Base-by-base conservation (phyloP, 768 basidiomycete species). In the Xanthoconium stramineum region DNA sequence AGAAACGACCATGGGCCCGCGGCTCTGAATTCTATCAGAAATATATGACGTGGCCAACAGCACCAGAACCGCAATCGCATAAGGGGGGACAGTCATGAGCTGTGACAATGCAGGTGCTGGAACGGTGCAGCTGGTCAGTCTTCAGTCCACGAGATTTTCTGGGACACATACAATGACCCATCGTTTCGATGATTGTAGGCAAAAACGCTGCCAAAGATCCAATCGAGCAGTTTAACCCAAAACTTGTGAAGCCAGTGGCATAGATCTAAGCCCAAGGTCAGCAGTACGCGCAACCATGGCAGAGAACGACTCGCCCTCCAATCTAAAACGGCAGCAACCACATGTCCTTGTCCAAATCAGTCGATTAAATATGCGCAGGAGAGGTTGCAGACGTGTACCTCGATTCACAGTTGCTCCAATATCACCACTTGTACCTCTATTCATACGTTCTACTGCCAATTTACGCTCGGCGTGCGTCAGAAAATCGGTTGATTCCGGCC, bases 41-140 rank as follows among this genome's bases (percentile, higher is more conserved):
- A 56, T 57, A 56, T 75, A 81, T 1, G 74, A 76, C 11, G 68
- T 52, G 12, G 62, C 33, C 50, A 75, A 57, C 12, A 80, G 60
- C 36, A 79, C 65, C 11, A 73, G 52, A 7, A 76, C 67, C 1
- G 75, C 75, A 5, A 75, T 72, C 8, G 79, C 78, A 59, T 83
- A 83, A 9, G 82, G 82, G 7, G 82, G 80, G 11, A 83, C 81
- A 8, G 80, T 80, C 61, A 81, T 73, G 3, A 83, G 66, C 59
- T 83, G 80, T 0, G 77, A 75, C 42, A 78, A 55, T 5, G 78
- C 80, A 52, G 73, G 63, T 15, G 75, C 79, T 80, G 50, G 11
- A 24, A 56, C 9, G 46, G 57, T 10, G 11, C 67, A 36, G 29
- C 20, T 8, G 8, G n/a, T 59, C 35, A 51, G 30, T n/a, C 11